Percentiles rank a stretch among this genome's conserved stretches.
These are phyloP conservation scores for Pulveroboletus sp. DNA, from an alignment of 768 basidiomycete species.

Conservation along the genomic window DNA sequence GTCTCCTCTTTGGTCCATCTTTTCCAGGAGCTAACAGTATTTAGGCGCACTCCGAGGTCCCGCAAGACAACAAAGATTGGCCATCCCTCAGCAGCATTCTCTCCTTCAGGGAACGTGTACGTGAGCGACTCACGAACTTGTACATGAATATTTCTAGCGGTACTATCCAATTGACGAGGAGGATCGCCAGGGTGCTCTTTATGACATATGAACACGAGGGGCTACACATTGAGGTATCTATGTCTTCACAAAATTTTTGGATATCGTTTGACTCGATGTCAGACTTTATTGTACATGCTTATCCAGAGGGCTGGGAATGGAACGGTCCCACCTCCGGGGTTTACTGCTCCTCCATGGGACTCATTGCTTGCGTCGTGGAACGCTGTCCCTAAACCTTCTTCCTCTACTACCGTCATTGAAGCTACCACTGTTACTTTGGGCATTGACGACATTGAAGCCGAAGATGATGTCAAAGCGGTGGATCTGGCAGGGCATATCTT, in stretches of 20 bases:
- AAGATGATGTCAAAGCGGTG: conserved; percentile 46
- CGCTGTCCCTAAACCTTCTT: conserved; percentile 39
- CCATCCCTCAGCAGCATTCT: conserved; percentile 70
- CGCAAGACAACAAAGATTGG: conserved; percentile 80
- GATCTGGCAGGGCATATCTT: conserved; percentile 62
- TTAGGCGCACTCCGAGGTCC: conserved; percentile 89
- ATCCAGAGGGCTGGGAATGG: conserved; percentile 77
- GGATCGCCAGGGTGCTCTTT: conserved; percentile 75
- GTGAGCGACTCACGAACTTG: conserved; percentile 64
- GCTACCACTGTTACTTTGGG: conserved; percentile 65
- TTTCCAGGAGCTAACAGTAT: background rate
- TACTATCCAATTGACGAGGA: conserved; percentile 52
- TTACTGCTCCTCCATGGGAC: conserved; percentile 71
- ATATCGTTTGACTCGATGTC: conserved; percentile 3
- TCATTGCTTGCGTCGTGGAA: conserved; percentile 49
- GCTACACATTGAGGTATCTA: conserved; percentile 71
- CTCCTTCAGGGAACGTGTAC: conserved; percentile 74
- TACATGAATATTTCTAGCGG: conserved; percentile 69
- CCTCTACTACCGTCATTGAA: conserved; percentile 52
- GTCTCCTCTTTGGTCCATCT: conserved; percentile 19
- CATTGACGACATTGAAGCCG: conserved; percentile 76
- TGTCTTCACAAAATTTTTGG: background rate
- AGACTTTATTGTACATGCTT: conserved; percentile 94
- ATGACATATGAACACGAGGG: conserved; percentile 93
- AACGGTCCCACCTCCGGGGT: conserved; percentile 75